Percentiles rank a stretch among this genome's conserved stretches.
Evolutionary conservation across 805 yeast species (phyloP).

Genomic region (Hanseniaspora mollemarum): DNA sequence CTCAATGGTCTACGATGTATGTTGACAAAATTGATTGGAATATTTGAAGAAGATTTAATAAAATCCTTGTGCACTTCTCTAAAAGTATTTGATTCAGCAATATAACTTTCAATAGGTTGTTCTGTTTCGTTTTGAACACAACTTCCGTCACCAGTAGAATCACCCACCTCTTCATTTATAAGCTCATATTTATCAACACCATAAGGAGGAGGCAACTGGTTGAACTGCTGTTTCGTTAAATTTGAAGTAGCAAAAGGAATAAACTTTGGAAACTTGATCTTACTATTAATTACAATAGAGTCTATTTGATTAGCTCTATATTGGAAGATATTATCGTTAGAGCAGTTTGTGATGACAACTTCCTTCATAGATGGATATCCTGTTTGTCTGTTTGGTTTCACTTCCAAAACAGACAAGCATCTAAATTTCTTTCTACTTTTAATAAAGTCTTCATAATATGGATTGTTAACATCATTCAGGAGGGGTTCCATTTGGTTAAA

Average conservation of each 20-base stretch:
- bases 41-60: constrained; percentile 18
- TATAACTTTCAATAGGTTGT: background rate
- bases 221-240: constrained; percentile 1
- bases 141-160: background rate
- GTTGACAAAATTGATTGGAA: constrained; percentile 21
- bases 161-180: background rate
- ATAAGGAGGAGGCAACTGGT: constrained; percentile 26
- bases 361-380: constrained; percentile 47
- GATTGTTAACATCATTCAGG: constrained; percentile 27
- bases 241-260: constrained; percentile 13
- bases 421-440: constrained; percentile 36
- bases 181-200: constrained; percentile 25
- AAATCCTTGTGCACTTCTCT: constrained; percentile 2
- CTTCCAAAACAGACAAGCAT: constrained; percentile 48
- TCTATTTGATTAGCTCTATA: constrained; percentile 33
- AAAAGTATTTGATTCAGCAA: constrained; percentile 3
- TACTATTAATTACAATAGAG: constrained; percentile 25
- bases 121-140: background rate
- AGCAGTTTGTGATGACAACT: constrained; percentile 39
- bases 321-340: constrained; percentile 50
- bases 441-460: constrained; percentile 28
- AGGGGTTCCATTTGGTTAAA: constrained; percentile 39
- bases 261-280: constrained; percentile 25
- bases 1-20: constrained; percentile 24
- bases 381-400: constrained; percentile 43